Evolutionary conservation across 352 stramenopile species (phyloP), one percentile per base, ranked within the genome.

Genomic region (Phytopythium chamaehyphon): DNA sequence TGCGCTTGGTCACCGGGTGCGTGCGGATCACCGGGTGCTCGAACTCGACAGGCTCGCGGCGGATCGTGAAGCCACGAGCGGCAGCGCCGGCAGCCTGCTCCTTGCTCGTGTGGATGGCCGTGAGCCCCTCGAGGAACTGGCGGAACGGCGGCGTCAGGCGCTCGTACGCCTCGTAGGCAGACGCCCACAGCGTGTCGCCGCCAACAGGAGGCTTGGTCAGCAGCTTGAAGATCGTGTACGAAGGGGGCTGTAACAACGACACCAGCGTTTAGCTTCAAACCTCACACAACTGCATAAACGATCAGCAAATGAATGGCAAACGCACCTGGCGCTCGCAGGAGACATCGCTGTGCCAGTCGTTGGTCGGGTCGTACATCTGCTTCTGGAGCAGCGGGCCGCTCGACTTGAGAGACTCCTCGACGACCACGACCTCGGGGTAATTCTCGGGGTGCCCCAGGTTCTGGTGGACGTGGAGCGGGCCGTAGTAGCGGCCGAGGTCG

Each of bases 71-170:
- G 19, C 62, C 62, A 12, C 48, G 45, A 3, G 16, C 38, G 0
- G 59, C 55, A 18, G 68, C 64, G 10, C 44, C 45, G n/a, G 71
- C 53, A 1, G 64, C 68, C 61, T 77, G 68, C 14, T 40, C 54
- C 47, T 72, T 72, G 59, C 64, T 69, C 54, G 64, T 78, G 56
- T 80, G 70, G 39, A 77, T 68, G 15, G 70, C 70, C 3, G 61
- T 73, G 15, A 80, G 49, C 0, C 61, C 56, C 18, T 76, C 64
- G 2, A 80, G 46, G 35, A 76, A 66, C 39, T 61, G 64, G 47
- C 76, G 56, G 33, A 80, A 66, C 19, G 51, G 48, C 12, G 64
- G 60, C 16, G 66, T 69, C 4, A 80, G 52, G 31, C 62, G 66
- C 9, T 80, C 64, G 56, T 77, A 80, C 3, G 70, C 70, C 23